Percentiles rank a stretch among this genome's conserved stretches.
phyloP scores from a whole-genome alignment of 805 yeast genomes.

The Blastobotrys mokoenaii region DNA sequence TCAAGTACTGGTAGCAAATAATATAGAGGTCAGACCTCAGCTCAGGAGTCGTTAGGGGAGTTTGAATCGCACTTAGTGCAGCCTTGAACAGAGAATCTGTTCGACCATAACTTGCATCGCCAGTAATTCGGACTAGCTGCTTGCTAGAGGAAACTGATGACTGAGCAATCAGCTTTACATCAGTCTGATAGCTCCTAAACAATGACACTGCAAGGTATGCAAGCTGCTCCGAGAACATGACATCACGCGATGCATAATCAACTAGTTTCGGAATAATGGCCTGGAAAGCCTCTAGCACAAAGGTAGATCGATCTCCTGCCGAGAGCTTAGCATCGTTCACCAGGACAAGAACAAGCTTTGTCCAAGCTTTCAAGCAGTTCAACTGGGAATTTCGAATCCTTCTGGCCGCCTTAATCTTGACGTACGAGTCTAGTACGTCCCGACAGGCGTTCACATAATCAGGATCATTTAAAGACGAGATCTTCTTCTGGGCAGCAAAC shows the following conservation, averaged over 20 bases:
- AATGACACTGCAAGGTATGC: constrained; percentile 68
- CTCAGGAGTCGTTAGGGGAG: constrained; percentile 57
- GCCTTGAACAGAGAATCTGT: constrained; percentile 64
- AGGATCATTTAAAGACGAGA: constrained; percentile 7
- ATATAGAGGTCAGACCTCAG: constrained; percentile 77
- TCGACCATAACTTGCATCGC: constrained; percentile 35
- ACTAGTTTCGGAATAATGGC: constrained; percentile 66
- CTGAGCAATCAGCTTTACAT: constrained; percentile 12
- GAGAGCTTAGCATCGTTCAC: constrained; percentile 53
- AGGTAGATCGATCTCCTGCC: constrained; percentile 41
- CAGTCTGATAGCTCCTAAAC: constrained; percentile 53
- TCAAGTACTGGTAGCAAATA: constrained; percentile 56
- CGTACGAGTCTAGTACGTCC: constrained; percentile 37
- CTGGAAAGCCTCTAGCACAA: constrained; percentile 72
- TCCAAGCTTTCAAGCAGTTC: constrained; percentile 72
- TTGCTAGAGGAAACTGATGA: too few relatives aligned
- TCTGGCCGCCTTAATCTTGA: constrained; percentile 31
- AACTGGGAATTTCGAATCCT: constrained; percentile 39
- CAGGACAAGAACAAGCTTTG: constrained; percentile 63
- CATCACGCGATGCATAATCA: constrained; percentile 61
- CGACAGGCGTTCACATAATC: constrained; percentile 9
- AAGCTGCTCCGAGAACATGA: constrained; percentile 62
- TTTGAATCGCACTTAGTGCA: constrained; percentile 62
- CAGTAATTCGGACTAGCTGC: constrained; percentile 15
- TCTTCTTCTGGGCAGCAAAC: constrained; percentile 8